Evolutionary conservation across 1,284 basidiomycete species (phyloP).

Genomic region (Tylopilus sp.): DNA sequence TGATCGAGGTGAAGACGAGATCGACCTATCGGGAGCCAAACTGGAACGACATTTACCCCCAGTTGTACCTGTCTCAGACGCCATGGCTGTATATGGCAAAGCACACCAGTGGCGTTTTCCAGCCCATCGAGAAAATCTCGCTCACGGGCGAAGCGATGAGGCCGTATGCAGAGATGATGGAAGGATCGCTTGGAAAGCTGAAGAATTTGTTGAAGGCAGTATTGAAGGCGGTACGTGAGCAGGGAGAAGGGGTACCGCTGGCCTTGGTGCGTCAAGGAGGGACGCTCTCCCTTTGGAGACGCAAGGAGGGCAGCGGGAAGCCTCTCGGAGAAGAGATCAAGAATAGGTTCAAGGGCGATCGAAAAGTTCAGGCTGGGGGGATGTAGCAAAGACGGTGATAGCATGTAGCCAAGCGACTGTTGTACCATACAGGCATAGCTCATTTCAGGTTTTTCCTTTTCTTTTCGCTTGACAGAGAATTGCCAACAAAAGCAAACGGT

Average conservation of each 20-base stretch:
- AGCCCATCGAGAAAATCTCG: conserved; percentile 39
- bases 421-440: no score
- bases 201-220: conserved; percentile 38
- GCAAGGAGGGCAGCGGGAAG: conserved; percentile 38
- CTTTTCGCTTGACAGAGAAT: no score
- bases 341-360: conserved; percentile 28
- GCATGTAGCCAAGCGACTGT: no score
- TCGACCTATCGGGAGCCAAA: conserved; percentile 37
- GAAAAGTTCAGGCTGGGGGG: neutral
- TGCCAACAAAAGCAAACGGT: no score
- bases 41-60: conserved; percentile 53
- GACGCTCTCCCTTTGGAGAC: conserved; percentile 36
- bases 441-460: no score
- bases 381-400: neutral
- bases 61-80: conserved; percentile 56
- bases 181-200: conserved; percentile 35
- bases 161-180: conserved; percentile 31
- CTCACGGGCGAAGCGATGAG: conserved; percentile 38
- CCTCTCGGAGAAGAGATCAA: conserved; percentile 30
- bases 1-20: conserved; percentile 56
- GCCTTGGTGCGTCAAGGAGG: conserved; percentile 37
- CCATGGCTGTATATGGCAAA: conserved; percentile 48
- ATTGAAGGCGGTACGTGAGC: conserved; percentile 36
- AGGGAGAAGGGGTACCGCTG: conserved; percentile 39
- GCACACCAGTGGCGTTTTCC: conserved; percentile 47